Base-by-base conservation (phyloP, 345 rosid genomes). In the Aurinia saxatilis region DNA sequence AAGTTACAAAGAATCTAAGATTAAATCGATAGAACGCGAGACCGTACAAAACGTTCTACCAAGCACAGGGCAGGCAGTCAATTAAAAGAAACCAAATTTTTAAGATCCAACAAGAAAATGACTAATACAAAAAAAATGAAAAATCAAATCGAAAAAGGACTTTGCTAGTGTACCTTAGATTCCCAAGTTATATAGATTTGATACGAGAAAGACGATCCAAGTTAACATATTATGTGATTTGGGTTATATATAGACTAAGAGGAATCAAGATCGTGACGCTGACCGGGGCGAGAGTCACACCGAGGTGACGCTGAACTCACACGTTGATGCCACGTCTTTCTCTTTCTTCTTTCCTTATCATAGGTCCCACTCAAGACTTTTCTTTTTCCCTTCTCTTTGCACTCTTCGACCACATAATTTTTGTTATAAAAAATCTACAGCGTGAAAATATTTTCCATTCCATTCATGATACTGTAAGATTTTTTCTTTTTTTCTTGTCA, bases 321-420 rank as follows among this genome's bases (percentile, higher is more conserved):
- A 18, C 60, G 42, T 21, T 36, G 60, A 12, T 55, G 60, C 60
- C 60, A 55, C 60, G 60, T 55, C 33, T 55, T 25, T 37, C 12
- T 18, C 19, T 19, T 37, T 55, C n/a, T 17, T 50, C 23, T 19
- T 37, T 55, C n/a, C 10, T 50, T 13, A 2, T 49, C 36, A 49
- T 27, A 7, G 51, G 51, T 46, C 50, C 50, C 31, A 46, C 30
- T 21, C 25, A 21, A 21, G 25, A 21, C 25, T 21, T 21, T 21
- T 12, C 23, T 11, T 39, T 6, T 18, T 55, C 15, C n/a, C n/a
- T n/a, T n/a, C n/a, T n/a, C n/a, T n/a, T n/a, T n/a, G n/a, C n/a
- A n/a, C n/a, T n/a, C n/a, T n/a, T n/a, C n/a, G n/a, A n/a, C n/a
- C n/a, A n/a, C n/a, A n/a, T n/a, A n/a, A n/a, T n/a, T n/a, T n/a